Percentiles rank a stretch among this genome's conserved stretches.
phyloP scores from a whole-genome alignment of 2,329 filamentous ascomycete species.

The Diaporthe australafricana region DNA sequence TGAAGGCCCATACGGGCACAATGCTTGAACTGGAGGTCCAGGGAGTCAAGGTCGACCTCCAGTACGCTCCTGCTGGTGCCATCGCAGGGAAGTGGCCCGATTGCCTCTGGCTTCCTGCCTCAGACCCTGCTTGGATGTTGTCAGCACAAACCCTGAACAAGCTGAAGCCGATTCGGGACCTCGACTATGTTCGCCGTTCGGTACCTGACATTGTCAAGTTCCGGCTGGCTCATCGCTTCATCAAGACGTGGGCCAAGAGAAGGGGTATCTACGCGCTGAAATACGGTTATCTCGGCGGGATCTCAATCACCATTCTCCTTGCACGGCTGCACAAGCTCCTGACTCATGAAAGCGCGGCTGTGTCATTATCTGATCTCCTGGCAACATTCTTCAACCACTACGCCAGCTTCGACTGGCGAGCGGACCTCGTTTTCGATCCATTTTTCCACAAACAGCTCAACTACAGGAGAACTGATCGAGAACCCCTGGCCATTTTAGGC shows the following conservation, averaged over 20 bases:
- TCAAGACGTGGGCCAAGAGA: conserved; percentile 71
- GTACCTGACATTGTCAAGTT: conserved; percentile 70
- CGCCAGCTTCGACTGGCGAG: conserved; percentile 68
- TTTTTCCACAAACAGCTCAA: conserved; percentile 63
- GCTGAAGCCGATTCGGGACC: conserved; percentile 73
- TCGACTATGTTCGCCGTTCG: conserved; percentile 69
- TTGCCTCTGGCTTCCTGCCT: conserved; percentile 58
- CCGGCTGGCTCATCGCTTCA: conserved; percentile 66
- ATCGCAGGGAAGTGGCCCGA: conserved; percentile 66
- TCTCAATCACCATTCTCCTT: conserved; percentile 73
- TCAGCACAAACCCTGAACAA: conserved; percentile 68
- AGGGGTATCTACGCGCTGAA: conserved; percentile 73
- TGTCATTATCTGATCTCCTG: conserved; percentile 64
- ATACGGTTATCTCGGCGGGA: conserved; percentile 74
- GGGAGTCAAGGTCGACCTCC: conserved; percentile 71
- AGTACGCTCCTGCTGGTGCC: conserved; percentile 71
- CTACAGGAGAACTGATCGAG: conserved; percentile 67
- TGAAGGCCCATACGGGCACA: conserved; percentile 68
- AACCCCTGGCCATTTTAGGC: conserved; percentile 73
- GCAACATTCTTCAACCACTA: conserved; percentile 74
- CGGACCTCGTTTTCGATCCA: conserved; percentile 67
- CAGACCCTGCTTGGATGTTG: conserved; percentile 66
- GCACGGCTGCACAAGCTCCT: conserved; percentile 69
- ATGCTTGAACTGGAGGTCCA: conserved; percentile 73
- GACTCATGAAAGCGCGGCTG: conserved; percentile 47